Evolutionary conservation across 2,329 filamentous ascomycete genomes (phyloP).

Genomic region (Corinectria fuckeliana): DNA sequence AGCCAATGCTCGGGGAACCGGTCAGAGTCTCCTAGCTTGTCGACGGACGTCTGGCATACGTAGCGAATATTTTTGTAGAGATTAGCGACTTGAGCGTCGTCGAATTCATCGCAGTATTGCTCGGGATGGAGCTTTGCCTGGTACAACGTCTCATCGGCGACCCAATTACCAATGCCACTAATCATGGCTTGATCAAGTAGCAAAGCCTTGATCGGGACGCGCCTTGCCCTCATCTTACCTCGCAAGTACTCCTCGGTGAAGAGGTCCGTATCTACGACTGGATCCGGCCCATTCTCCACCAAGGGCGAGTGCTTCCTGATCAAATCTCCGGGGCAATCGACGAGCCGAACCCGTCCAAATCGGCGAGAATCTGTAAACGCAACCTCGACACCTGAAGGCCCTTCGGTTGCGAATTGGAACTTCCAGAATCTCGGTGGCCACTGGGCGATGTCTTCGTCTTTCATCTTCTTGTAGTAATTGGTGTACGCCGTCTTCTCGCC

Average conservation of each 20-base stretch:
- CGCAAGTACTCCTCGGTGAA: conserved; percentile 79
- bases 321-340: conserved; percentile 78
- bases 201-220: conserved; percentile 87
- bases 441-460: conserved; percentile 59
- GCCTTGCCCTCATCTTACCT: conserved; percentile 75
- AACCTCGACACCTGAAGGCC: conserved; percentile 60
- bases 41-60: conserved; percentile 81
- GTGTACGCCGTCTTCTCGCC: conserved; percentile 79
- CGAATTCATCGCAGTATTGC: conserved; percentile 87
- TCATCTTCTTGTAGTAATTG: conserved; percentile 79
- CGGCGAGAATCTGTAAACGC: conserved; percentile 87
- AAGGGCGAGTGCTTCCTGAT: conserved; percentile 81
- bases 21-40: conserved; percentile 79
- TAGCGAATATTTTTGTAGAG: conserved; percentile 77
- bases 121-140: conserved; percentile 90
- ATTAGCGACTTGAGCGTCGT: conserved; percentile 70
- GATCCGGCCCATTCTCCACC: conserved; percentile 92
- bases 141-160: conserved; percentile 92
- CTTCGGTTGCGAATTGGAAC: conserved; percentile 74
- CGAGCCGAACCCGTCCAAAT: conserved; percentile 78
- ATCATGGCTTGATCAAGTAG: conserved; percentile 88
- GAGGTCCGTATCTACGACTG: conserved; percentile 78
- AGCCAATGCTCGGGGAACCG: conserved; percentile 88
- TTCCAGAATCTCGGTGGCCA: conserved; percentile 96
- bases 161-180: conserved; percentile 96